Evolutionary conservation across 2,329 filamentous ascomycete species (phyloP).

Genomic region (Bipolaris bicolor): DNA sequence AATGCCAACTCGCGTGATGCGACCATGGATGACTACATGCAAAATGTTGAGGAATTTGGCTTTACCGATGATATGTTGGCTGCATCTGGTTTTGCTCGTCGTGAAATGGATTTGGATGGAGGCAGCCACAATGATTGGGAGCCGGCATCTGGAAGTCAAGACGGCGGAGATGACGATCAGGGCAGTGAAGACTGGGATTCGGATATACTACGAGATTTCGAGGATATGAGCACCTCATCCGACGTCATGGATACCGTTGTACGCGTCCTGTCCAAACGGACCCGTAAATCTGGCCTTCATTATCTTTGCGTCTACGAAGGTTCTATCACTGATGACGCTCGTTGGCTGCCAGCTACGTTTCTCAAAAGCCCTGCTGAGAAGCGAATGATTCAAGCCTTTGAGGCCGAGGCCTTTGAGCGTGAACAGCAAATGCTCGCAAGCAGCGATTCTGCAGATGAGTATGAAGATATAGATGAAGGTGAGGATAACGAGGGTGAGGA

Average conservation of each 20-base stretch:
- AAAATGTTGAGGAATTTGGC: conserved; percentile 64
- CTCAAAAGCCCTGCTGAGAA: conserved; percentile 34
- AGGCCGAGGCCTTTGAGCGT: conserved; percentile 25
- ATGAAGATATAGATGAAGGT: conserved; percentile 27
- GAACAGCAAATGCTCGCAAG: conserved; percentile 26
- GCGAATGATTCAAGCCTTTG: conserved; percentile 38
- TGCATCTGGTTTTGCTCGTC: conserved; percentile 37
- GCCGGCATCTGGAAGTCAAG: conserved; percentile 22
- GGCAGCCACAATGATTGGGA: conserved; percentile 44
- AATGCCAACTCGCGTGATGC: conserved; percentile 31
- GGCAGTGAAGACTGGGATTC: conserved; percentile 50
- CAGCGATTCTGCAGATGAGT: conserved; percentile 22
- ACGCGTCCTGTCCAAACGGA: conserved; percentile 55
- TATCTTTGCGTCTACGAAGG: conserved; percentile 60
- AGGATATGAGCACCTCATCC: conserved; percentile 58
- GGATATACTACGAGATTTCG: conserved; percentile 55
- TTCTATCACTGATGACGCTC: conserved; percentile 54
- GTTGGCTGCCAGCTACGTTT: conserved; percentile 53
- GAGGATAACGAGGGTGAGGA: conserved; percentile 62
- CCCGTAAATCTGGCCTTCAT: conserved; percentile 53
- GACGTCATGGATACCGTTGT: conserved; percentile 52
- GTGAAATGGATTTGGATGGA: conserved; percentile 42
- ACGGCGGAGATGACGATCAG: conserved; percentile 17
- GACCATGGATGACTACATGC: conserved; percentile 72
- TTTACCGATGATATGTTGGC: conserved; percentile 36